A percentile compares a stretch with the other conserved stretches of the same genome.
phyloP scores from a whole-genome alignment of 257 asterid species.

The Jasminum sambac region DNA sequence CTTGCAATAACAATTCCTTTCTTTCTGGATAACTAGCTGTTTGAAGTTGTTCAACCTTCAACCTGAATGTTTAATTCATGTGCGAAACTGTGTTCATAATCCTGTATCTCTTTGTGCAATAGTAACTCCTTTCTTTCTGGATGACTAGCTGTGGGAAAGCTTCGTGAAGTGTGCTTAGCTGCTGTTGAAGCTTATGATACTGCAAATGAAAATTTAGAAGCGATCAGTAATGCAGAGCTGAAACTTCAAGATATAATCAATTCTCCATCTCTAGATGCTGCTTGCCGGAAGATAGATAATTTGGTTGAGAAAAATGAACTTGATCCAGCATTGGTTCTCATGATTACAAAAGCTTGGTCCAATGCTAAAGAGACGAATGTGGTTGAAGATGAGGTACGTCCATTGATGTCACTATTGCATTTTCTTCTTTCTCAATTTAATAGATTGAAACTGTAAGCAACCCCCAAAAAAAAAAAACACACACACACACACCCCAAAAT shows the following conservation, averaged over 20 bases:
- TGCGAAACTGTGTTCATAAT: no score
- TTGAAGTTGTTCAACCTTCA: no score
- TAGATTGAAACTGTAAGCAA: background rate
- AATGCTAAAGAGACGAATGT: constrained; percentile 88
- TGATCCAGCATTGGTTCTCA: constrained; percentile 84
- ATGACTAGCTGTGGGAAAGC: constrained; percentile 67
- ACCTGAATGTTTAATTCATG: no score
- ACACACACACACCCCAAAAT: no score
- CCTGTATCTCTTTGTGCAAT: no score
- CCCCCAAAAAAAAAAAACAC: no score
- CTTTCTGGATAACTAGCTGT: no score
- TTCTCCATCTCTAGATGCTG: constrained; percentile 86
- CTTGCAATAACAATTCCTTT: no score
- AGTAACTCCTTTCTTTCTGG: constrained; percentile 25
- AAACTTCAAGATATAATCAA: constrained; percentile 84
- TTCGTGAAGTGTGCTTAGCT: constrained; percentile 73
- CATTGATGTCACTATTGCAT: constrained; percentile 17
- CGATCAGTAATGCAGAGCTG: constrained; percentile 75
- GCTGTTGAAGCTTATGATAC: constrained; percentile 81
- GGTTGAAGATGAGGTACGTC: constrained; percentile 76
- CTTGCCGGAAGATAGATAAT: constrained; percentile 85
- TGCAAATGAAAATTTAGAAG: constrained; percentile 71
- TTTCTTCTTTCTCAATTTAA: background rate
- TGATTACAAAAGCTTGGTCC: constrained; percentile 99
- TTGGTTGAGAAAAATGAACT: constrained; percentile 84